These are phyloP conservation scores for Thermochaetoides dissita DNA, from an alignment of 2,329 filamentous ascomycete species.

Conservation along the genomic window DNA sequence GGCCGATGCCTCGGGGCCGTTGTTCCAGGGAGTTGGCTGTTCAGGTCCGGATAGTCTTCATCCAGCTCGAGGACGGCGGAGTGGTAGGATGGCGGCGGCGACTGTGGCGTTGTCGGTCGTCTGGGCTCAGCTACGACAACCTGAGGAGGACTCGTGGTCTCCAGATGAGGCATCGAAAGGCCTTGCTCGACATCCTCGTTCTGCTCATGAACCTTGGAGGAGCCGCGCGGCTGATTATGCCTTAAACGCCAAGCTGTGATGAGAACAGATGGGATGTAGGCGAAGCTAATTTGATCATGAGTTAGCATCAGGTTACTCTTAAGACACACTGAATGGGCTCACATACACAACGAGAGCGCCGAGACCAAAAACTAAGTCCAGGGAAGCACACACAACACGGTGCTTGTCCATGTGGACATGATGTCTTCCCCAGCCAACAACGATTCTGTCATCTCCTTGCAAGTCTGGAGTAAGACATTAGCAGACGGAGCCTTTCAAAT, in stretches of 20 bases:
- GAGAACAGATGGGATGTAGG: constrained; percentile 1
- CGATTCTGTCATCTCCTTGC: not conserved
- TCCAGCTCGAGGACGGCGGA: not conserved
- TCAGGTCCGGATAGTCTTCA: not conserved
- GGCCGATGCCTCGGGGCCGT: constrained; percentile 1
- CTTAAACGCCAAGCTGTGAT: constrained; percentile 2
- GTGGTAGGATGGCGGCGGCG: constrained; percentile 7
- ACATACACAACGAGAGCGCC: constrained; percentile 5
- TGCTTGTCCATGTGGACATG: not conserved
- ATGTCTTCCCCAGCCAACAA: not conserved
- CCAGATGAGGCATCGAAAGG: too few species aligned
- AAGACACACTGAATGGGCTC: not conserved
- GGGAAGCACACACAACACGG: constrained; percentile 2
- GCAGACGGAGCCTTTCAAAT: too few species aligned
- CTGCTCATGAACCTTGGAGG: too few species aligned
- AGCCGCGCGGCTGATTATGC: too few species aligned
- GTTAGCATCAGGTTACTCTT: not conserved
- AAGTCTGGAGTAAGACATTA: constrained; percentile 3
- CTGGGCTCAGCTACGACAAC: not conserved
- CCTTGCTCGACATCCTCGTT: constrained; percentile 5
- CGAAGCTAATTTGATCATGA: not conserved
- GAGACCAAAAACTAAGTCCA: constrained; percentile 6
- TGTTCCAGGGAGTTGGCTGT: not conserved
- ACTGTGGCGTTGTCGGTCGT: not conserved
- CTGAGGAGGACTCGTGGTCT: too few species aligned